A percentile compares a stretch with the other conserved stretches of the same genome.
Conservation (phyloP, 1,284 basidiomycete species). For the Lignosus rhinocerotis region DNA sequence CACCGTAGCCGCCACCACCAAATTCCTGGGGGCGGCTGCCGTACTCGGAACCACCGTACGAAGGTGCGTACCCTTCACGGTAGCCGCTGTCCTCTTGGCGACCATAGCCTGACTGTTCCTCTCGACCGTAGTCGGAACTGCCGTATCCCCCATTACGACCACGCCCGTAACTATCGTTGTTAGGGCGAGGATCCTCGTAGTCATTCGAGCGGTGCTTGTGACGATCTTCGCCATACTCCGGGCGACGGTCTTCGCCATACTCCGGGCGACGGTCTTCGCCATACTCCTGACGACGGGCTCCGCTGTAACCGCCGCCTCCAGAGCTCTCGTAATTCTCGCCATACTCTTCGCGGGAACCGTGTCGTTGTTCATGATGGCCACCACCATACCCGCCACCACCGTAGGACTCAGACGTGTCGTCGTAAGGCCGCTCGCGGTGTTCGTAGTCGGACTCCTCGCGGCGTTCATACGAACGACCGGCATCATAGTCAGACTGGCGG, state of each 20-base stretch:
- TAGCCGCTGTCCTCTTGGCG: neutral
- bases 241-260: constrained; percentile 7
- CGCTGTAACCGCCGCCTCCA: neutral
- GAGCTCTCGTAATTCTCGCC: too few relatives aligned
- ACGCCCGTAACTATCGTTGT: neutral
- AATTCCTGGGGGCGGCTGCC: constrained; percentile 6
- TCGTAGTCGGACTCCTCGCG: neutral
- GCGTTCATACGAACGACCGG: constrained; percentile 4
- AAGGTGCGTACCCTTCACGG: constrained; percentile 12
- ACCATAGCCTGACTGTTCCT: neutral
- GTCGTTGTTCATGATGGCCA: neutral
- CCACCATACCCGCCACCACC: neutral
- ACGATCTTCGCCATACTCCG: constrained; percentile 10
- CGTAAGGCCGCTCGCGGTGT: neutral
- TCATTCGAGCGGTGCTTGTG: constrained; percentile 13
- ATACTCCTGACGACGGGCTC: neutral
- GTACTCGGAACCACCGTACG: constrained; percentile 10
- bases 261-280: constrained; percentile 10
- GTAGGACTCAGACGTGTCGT: constrained; percentile 5
- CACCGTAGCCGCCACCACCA: constrained; percentile 11
- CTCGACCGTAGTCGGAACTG: neutral
- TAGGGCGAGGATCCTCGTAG: constrained; percentile 15
- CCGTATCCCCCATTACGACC: constrained; percentile 14
- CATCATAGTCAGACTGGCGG: constrained; percentile 8
- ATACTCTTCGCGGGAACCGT: too few relatives aligned